Percentiles rank a stretch among this genome's conserved stretches.
Conservation (phyloP, 306 rosid genomes). For the Quercus rubra region DNA sequence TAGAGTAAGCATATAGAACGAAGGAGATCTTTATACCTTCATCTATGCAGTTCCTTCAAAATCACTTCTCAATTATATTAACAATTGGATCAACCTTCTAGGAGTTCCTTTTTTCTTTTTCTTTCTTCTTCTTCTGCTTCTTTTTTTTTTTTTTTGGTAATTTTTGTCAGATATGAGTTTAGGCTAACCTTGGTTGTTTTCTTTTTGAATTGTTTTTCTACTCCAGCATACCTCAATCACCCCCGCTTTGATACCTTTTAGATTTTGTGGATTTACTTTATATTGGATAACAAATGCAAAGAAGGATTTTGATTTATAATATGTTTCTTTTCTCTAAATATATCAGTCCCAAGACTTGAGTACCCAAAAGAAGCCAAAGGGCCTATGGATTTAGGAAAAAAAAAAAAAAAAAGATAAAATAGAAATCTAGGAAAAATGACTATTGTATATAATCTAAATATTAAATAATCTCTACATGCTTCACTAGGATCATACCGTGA, state of each 20-base stretch:
- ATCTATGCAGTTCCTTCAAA: background rate
- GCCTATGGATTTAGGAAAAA: background rate
- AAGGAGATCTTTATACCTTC: too few relatives aligned
- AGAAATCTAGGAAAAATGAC: background rate
- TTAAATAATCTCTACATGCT: background rate
- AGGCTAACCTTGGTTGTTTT: too few relatives aligned
- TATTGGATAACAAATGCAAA: background rate
- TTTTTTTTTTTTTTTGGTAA: too few relatives aligned
- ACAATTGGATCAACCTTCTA: slow-evolving; percentile 12
- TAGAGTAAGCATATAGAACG: too few relatives aligned
- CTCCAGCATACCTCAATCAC: too few relatives aligned
- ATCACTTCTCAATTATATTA: slow-evolving; percentile 12
- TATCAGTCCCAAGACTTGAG: background rate
- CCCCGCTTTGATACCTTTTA: background rate
- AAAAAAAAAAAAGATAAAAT: too few relatives aligned
- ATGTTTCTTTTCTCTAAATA: background rate
- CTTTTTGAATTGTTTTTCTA: too few relatives aligned
- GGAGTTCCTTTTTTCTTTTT: too few relatives aligned
- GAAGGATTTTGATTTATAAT: background rate
- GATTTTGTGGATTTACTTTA: background rate
- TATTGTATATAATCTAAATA: background rate
- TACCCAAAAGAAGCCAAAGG: background rate
- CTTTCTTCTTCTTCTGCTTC: too few relatives aligned
- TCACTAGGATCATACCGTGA: slow-evolving; percentile 55
- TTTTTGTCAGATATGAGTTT: too few relatives aligned